These are phyloP conservation scores for Lipomyces starkeyi DNA, from an alignment of 805 yeast genomes.

Conservation along the genomic window DNA sequence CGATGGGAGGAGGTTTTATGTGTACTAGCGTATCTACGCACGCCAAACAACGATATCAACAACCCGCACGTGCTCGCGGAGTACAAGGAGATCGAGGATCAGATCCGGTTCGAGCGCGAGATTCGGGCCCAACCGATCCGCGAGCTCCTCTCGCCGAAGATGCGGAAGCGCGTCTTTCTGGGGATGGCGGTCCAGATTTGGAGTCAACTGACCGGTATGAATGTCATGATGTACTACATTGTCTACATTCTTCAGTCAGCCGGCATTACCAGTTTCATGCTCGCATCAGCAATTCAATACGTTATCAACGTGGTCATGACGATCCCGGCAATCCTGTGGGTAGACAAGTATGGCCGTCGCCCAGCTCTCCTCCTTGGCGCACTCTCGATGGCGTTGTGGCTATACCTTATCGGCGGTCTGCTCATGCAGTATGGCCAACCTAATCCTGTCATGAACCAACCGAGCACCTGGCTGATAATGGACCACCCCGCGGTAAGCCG, in stretches of 20 bases:
- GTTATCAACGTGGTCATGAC: slow-evolving; percentile 58
- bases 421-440: slow-evolving; percentile 54
- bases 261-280: slow-evolving; percentile 56
- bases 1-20: slow-evolving; percentile 61
- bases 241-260: slow-evolving; percentile 55
- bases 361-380: slow-evolving; percentile 66
- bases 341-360: slow-evolving; percentile 73
- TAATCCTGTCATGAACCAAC: slow-evolving; percentile 54
- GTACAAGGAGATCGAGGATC: slow-evolving; percentile 37
- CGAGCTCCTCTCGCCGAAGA: slow-evolving; percentile 24
- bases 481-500: slow-evolving; percentile 60
- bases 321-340: slow-evolving; percentile 58
- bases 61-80: slow-evolving; percentile 38
- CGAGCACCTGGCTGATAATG: slow-evolving; percentile 50
- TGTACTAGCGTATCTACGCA: slow-evolving; percentile 57
- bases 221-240: slow-evolving; percentile 56
- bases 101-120: slow-evolving; percentile 34
- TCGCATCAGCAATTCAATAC: slow-evolving; percentile 53
- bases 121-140: slow-evolving; percentile 19
- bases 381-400: slow-evolving; percentile 63
- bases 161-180: slow-evolving; percentile 49
- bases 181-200: slow-evolving; percentile 41
- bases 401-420: slow-evolving; percentile 71
- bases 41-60: slow-evolving; percentile 39
- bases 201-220: slow-evolving; percentile 51